Evolutionary conservation across 805 yeast species (phyloP).

Genomic region (Torulaspora microellipsoides): DNA sequence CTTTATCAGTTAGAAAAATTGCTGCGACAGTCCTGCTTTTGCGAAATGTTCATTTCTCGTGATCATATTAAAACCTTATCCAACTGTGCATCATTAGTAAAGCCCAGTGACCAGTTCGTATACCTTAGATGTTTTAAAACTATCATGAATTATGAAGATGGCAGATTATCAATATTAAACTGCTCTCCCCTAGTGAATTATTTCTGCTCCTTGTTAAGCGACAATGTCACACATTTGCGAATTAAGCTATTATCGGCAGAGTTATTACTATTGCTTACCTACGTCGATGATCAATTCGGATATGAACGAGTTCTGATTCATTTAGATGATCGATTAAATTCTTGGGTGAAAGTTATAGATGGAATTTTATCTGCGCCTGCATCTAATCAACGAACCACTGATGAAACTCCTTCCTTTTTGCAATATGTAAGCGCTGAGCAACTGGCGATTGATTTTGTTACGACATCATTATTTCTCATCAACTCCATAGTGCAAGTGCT

Average conservation of each 20-base stretch:
- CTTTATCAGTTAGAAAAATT: conserved; percentile 28
- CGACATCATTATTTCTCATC: conserved; percentile 65
- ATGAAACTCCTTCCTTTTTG: not conserved
- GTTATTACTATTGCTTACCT: conserved; percentile 25
- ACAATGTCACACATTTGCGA: conserved; percentile 13
- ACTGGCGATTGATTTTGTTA: conserved; percentile 57
- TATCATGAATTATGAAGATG: conserved; percentile 20
- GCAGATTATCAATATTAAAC: conserved; percentile 15
- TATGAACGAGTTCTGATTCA: conserved; percentile 17
- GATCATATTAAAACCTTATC: conserved; percentile 14
- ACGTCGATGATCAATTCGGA: conserved; percentile 26
- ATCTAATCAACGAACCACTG: not conserved
- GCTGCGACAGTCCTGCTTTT: conserved; percentile 22
- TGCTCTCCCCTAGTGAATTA: conserved; percentile 12
- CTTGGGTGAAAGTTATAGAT: conserved; percentile 5
- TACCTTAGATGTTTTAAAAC: conserved; percentile 29
- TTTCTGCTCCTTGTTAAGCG: conserved; percentile 17
- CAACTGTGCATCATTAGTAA: conserved; percentile 5
- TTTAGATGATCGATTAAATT: conserved; percentile 13
- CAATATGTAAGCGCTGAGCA: conserved; percentile 17
- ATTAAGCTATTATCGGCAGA: conserved; percentile 23
- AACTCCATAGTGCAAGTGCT: conserved; percentile 54
- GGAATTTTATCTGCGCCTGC: not conserved
- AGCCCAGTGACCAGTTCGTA: conserved; percentile 17
- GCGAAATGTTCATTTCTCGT: conserved; percentile 16